Conservation (phyloP, 1,284 basidiomycete genomes). For the Apiotrichum laibachii region DNA sequence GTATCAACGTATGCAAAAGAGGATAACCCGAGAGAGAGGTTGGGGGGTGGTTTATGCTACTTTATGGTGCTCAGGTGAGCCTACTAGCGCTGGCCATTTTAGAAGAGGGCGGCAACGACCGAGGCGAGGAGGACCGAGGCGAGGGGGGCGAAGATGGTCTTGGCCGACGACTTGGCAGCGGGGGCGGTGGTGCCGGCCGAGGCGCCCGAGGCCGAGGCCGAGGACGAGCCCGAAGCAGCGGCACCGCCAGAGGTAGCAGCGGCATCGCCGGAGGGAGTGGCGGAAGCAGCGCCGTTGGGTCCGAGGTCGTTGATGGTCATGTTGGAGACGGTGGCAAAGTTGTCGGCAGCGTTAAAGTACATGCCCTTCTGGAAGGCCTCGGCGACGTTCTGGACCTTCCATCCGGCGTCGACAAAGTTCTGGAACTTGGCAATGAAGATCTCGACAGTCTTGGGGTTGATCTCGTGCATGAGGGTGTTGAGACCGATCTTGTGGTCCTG, state of each 20-base stretch:
- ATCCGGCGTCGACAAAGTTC: conserved; percentile 35
- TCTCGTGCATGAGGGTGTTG: conserved; percentile 43
- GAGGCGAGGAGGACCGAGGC: conserved; percentile 1
- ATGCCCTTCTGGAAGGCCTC: conserved; percentile 38
- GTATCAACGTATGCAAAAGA: conserved; percentile 7
- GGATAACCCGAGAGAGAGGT: background rate
- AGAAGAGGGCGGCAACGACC: conserved; percentile 1
- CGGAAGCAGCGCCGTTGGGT: conserved; percentile 2
- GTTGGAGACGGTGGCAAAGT: conserved; percentile 27
- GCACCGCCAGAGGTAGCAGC: background rate
- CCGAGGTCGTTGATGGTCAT: conserved; percentile 27
- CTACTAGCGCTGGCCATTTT: background rate
- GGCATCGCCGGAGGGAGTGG: background rate
- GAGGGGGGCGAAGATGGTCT: background rate
- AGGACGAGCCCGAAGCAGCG: background rate
- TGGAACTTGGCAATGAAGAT: conserved; percentile 42
- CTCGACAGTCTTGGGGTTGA: conserved; percentile 34
- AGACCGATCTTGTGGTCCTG: conserved; percentile 31
- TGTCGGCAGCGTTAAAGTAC: conserved; percentile 43
- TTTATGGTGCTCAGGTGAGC: background rate
- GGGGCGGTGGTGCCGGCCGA: background rate
- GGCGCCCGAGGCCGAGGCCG: background rate
- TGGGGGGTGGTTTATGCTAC: background rate
- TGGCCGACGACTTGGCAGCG: background rate
- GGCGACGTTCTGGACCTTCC: conserved; percentile 41